Conservation (phyloP, 129 eudicot genomes). For the Flaveria linearis region DNA sequence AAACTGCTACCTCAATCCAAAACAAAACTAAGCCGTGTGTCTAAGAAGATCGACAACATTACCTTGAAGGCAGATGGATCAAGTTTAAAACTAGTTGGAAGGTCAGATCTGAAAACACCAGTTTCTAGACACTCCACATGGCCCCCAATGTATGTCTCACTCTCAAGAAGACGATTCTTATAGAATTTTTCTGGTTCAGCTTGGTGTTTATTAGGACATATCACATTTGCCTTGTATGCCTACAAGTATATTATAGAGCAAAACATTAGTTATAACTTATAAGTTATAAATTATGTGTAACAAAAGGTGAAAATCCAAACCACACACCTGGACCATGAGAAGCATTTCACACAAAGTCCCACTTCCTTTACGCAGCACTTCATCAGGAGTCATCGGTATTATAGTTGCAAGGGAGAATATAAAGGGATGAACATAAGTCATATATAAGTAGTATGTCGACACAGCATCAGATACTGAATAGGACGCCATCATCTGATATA, state of each 20-base stretch:
- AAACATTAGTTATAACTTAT: constrained; percentile 16
- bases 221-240: constrained; percentile 94
- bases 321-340: constrained; percentile 94
- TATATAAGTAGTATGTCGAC: constrained; percentile 91
- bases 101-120: constrained; percentile 99
- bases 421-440: constrained; percentile 99
- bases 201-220: constrained; percentile 99
- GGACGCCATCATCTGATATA: constrained; percentile 97
- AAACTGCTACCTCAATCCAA: background rate
- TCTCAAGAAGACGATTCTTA: constrained; percentile 75
- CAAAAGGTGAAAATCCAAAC: background rate
- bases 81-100: constrained; percentile 92
- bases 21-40: background rate
- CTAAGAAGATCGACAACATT: constrained; percentile 22
- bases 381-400: constrained; percentile 99
- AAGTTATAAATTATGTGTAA: background rate
- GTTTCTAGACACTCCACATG: constrained; percentile 99
- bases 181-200: constrained; percentile 93
- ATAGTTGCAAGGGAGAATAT: constrained; percentile 98
- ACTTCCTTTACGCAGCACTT: constrained; percentile 98
- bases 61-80: constrained; percentile 94
- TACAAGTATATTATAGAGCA: constrained; percentile 39
- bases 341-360: constrained; percentile 99
- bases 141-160: constrained; percentile 99
- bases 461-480: constrained; percentile 99